Percentiles rank a stretch among this genome's conserved stretches.
These are phyloP conservation scores for Colletotrichum sp. DNA, from an alignment of 2,329 filamentous ascomycete genomes.

Conservation along the genomic window DNA sequence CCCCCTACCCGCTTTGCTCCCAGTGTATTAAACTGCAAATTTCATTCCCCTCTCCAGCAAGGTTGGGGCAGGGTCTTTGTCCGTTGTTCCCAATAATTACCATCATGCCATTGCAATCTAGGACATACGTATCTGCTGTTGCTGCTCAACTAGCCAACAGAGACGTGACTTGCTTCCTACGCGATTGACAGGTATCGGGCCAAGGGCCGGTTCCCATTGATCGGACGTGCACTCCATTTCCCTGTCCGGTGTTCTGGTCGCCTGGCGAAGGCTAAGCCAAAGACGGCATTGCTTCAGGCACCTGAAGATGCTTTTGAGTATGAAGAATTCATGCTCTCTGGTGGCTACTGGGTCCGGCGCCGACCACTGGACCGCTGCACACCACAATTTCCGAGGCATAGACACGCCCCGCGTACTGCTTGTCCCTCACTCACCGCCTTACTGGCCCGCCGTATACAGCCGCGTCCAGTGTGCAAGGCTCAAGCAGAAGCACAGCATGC, in stretches of 20 bases:
- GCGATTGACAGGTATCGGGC: neutral
- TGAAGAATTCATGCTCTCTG: neutral
- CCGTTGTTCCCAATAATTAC: neutral
- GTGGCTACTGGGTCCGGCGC: neutral
- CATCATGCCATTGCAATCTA: neutral
- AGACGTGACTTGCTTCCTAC: neutral
- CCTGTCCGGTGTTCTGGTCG: neutral
- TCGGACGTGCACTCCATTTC: neutral
- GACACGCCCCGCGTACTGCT: neutral
- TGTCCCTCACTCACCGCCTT: neutral
- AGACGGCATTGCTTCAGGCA: neutral
- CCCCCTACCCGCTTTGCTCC: neutral
- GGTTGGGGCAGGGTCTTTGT: neutral
- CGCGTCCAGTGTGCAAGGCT: neutral
- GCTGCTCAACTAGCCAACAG: neutral
- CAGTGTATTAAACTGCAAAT: neutral
- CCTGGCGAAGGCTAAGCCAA: neutral
- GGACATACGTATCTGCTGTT: neutral
- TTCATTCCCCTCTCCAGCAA: neutral
- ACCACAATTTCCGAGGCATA: conserved; percentile 9
- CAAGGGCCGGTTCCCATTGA: neutral
- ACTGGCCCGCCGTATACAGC: neutral
- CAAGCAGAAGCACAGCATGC: neutral
- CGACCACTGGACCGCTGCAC: conserved; percentile 2
- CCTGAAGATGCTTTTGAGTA: neutral